These are phyloP conservation scores for Lasiosphaeria miniovina DNA, from an alignment of 495 filamentous ascomycete species.

Conservation along the genomic window DNA sequence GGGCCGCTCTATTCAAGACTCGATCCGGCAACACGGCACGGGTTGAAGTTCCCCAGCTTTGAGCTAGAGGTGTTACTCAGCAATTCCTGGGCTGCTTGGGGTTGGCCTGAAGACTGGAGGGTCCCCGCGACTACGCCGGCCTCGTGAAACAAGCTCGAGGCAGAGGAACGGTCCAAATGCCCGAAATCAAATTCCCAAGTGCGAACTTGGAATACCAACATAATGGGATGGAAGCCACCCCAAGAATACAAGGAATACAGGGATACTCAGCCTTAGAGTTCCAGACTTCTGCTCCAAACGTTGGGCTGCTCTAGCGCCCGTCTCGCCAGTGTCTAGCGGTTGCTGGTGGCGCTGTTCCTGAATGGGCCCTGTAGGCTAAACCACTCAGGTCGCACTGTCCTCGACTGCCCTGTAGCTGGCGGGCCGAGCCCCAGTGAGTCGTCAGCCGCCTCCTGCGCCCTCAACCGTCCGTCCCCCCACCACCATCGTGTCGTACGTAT, in stretches of 20 bases:
- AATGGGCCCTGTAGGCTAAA: conserved; percentile 1
- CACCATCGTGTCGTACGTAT: neutral
- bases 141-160: neutral
- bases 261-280: no score
- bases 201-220: no score
- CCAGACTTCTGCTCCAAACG: no score
- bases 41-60: conserved; percentile 1
- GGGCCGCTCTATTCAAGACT: conserved; percentile 6
- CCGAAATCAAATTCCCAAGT: no score
- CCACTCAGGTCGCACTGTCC: neutral
- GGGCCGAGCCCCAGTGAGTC: neutral
- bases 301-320: no score
- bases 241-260: no score
- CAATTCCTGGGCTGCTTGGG: neutral
- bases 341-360: neutral
- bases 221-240: no score
- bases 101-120: neutral
- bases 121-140: neutral
- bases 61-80: neutral
- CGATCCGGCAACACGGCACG: conserved; percentile 5
- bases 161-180: no score
- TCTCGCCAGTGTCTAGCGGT: no score
- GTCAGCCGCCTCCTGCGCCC: neutral
- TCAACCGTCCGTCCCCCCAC: no score
- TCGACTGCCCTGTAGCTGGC: neutral